Evolutionary conservation across 2,329 filamentous ascomycete genomes (phyloP), one percentile per base, ranked within the genome.

Genomic region (Thielaviopsis ethacetica): DNA sequence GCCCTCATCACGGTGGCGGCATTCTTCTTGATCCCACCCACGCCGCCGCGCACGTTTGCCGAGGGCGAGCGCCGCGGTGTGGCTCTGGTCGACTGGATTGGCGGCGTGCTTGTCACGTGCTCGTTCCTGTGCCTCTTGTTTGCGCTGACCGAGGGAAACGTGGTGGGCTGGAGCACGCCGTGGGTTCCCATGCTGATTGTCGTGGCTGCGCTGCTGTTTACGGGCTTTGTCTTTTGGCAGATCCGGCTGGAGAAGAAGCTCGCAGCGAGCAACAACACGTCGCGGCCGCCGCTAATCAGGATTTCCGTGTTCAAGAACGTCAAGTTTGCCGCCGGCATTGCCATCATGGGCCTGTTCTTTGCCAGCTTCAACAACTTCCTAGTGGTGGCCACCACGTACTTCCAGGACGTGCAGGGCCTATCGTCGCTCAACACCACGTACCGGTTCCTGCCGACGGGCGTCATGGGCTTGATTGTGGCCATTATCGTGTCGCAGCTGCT

Each of bases 361-460:
- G 76, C 78, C 19, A 73, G 76, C 1, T 88, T 87, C 71, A 86
- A 84, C 70, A 83, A 83, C 67, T 85, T 77, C 63, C 70, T 86
- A 47, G 73, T 87, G 62, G 85, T 78, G 64, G 78, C 82, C 1
- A 88, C 84, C 4, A 87, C 84, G 68, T 85, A 80, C 69, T 87
- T 80, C 68, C 84, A 88, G 68, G 77, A 83, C 63, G 86, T 79
- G 66, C 82, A 84, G 64, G 78, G 76, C 0, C 73, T 82, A 1
- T 75, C 74, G 0, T 73, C 82, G 0, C 71, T 86, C n/a, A 77
- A 85, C 63, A 86, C 84, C 0, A 85, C 83, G 13, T 67, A 87
- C 9, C 80, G 83, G 2, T 88, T 86, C 67, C 73, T 88, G 9
- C 84, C 84, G 0, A 84, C 80, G 0, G 84, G 84, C 10, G 72